phyloP scores from a whole-genome alignment of 1,284 basidiomycete genomes.

The Peniophora sp. region DNA sequence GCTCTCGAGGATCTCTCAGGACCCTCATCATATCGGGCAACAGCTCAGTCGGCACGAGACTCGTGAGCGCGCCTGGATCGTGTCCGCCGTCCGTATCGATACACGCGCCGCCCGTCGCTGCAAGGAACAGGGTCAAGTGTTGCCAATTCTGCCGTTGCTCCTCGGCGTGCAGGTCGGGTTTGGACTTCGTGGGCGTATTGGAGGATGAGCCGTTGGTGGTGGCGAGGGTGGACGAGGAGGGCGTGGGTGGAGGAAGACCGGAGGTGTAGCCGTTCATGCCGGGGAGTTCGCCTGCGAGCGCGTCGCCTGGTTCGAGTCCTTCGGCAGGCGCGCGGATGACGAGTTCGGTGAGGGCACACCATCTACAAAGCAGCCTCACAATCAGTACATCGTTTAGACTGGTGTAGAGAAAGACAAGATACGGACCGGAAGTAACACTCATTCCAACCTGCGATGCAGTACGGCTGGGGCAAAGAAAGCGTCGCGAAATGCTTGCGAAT shows the following conservation, averaged over 20 bases:
- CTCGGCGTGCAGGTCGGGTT: conserved; percentile 25
- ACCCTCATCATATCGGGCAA: conserved; percentile 69
- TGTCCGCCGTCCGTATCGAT: conserved; percentile 35
- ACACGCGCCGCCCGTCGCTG: conserved; percentile 68
- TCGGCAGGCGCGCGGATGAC: conserved; percentile 18
- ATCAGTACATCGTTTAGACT: too few species aligned
- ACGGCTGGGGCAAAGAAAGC: conserved; percentile 53
- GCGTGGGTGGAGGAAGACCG: neutral
- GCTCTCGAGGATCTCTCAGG: conserved; percentile 44
- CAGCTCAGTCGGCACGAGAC: conserved; percentile 49
- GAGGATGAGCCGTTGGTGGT: neutral
- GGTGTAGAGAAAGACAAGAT: too few species aligned
- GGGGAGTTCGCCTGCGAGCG: neutral
- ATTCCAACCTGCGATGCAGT: conserved; percentile 73
- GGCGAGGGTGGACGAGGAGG: neutral
- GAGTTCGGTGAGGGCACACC: conserved; percentile 26
- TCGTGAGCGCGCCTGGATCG: conserved; percentile 39
- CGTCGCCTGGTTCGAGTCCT: conserved; percentile 37
- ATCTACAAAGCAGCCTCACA: conserved; percentile 17
- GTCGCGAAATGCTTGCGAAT: conserved; percentile 65
- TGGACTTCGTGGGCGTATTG: conserved; percentile 10
- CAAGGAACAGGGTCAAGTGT: conserved; percentile 77
- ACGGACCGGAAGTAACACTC: conserved; percentile 53
- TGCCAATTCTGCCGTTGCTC: conserved; percentile 82
- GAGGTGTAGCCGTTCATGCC: neutral